Evolutionary conservation across 305 asterid genomes (phyloP).

Genomic region (Plantago coronopus): DNA sequence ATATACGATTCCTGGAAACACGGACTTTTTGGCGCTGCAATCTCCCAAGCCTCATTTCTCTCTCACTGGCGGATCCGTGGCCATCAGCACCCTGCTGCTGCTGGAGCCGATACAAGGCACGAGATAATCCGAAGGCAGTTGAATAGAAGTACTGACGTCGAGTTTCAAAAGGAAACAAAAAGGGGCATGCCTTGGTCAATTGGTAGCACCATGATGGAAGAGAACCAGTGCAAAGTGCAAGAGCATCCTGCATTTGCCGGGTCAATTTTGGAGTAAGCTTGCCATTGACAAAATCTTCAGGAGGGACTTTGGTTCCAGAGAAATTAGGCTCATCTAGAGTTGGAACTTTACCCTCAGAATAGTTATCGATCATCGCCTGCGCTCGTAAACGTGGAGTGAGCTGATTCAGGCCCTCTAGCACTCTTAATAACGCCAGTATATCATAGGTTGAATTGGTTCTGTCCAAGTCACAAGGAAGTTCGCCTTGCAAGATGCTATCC

Average conservation of each 20-base stretch:
- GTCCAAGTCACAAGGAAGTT: slow-evolving; percentile 92
- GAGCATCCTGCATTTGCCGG: slow-evolving; percentile 94
- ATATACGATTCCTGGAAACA: slow-evolving; percentile 83
- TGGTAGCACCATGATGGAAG: slow-evolving; percentile 99
- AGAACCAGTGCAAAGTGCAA: slow-evolving; percentile 95
- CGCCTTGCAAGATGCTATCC: slow-evolving; percentile 92
- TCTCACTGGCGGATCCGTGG: slow-evolving; percentile 67
- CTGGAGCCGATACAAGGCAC: slow-evolving; percentile 92
- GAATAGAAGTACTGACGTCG: slow-evolving; percentile 97
- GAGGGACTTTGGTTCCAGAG: slow-evolving; percentile 50
- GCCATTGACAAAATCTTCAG: slow-evolving; percentile 65
- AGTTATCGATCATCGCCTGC: slow-evolving; percentile 55
- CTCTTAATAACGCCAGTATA: slow-evolving; percentile 82
- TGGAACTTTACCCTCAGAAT: slow-evolving; percentile 66
- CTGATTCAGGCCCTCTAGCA: slow-evolving; percentile 95
- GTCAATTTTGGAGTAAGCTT: slow-evolving; percentile 95
- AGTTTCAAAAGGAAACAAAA: slow-evolving; percentile 92
- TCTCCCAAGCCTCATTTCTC: slow-evolving; percentile 84
- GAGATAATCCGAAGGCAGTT: slow-evolving; percentile 95
- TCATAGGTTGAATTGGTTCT: slow-evolving; percentile 80
- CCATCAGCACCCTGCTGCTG: slow-evolving; percentile 98
- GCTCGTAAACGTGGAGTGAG: slow-evolving; percentile 76
- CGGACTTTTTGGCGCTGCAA: slow-evolving; percentile 97
- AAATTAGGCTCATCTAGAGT: slow-evolving; percentile 47
- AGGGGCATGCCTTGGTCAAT: slow-evolving; percentile 93